Conservation (phyloP, 768 basidiomycete species). For the Melanogaster broomeanus region DNA sequence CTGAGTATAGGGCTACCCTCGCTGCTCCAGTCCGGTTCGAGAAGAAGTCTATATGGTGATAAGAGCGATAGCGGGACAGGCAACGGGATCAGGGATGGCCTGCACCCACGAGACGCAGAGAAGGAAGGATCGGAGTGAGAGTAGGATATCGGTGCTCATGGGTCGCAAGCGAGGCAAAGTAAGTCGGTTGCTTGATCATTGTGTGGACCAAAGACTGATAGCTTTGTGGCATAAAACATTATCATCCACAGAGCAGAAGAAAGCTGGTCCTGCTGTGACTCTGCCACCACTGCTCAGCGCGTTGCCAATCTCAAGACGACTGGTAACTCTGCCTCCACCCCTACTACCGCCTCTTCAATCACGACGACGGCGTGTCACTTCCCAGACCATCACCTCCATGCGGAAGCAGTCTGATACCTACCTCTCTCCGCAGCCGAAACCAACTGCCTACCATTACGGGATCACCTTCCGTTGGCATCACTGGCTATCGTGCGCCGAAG, state of each 20-base stretch:
- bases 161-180: constrained; percentile 93
- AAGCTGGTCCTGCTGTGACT: constrained; percentile 64
- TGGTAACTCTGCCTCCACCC: constrained; percentile 44
- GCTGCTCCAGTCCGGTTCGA: constrained; percentile 82
- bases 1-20: constrained; percentile 80
- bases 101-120: constrained; percentile 42
- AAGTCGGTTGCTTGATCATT: constrained; percentile 21
- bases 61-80: constrained; percentile 39
- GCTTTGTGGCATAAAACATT: constrained; percentile 56
- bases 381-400: constrained; percentile 84
- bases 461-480: constrained; percentile 83
- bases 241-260: constrained; percentile 80
- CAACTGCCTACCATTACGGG: constrained; percentile 91
- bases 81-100: constrained; percentile 58
- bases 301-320: constrained; percentile 77
- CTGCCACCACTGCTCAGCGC: constrained; percentile 80
- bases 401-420: constrained; percentile 86
- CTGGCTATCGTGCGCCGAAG: constrained; percentile 50
- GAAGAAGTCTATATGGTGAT: constrained; percentile 73
- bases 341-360: constrained; percentile 41
- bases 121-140: constrained; percentile 85
- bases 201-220: constrained; percentile 11
- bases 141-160: constrained; percentile 85
- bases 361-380: constrained; percentile 56
- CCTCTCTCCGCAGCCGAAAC: constrained; percentile 73